Conservation (phyloP, 2,329 filamentous ascomycete genomes). For the Elsinoe australis region DNA sequence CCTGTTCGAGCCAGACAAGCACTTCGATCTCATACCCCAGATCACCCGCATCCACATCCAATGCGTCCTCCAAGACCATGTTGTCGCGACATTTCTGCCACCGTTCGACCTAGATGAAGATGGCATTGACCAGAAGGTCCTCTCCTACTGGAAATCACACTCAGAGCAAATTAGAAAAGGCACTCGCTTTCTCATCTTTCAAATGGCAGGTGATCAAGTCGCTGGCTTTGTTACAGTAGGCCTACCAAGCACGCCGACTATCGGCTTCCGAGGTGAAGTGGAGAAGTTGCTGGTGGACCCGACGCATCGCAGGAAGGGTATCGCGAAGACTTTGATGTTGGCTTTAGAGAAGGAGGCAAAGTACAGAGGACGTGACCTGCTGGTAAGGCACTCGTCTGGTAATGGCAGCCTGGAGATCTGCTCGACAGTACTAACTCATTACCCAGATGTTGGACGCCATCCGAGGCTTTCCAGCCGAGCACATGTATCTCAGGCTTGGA, state of each 20-base stretch:
- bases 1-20: slow-evolving; percentile 3
- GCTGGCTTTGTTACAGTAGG: slow-evolving; percentile 51
- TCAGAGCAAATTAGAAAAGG: slow-evolving; percentile 43
- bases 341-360: slow-evolving; percentile 50
- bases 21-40: slow-evolving; percentile 49
- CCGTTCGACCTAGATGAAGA: slow-evolving; percentile 45
- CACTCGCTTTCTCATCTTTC: slow-evolving; percentile 43
- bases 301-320: slow-evolving; percentile 44
- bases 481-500: slow-evolving; percentile 49
- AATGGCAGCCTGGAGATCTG: too few relatives aligned
- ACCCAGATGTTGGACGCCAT: slow-evolving; percentile 48
- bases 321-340: slow-evolving; percentile 45
- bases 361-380: slow-evolving; percentile 42
- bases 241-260: slow-evolving; percentile 49
- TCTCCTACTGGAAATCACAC: slow-evolving; percentile 50
- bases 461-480: slow-evolving; percentile 46
- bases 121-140: slow-evolving; percentile 36
- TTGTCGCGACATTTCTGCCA: slow-evolving; percentile 53
- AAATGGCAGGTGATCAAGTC: slow-evolving; percentile 29
- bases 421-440: too few relatives aligned
- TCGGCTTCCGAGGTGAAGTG: slow-evolving; percentile 47
- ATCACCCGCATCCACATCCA: slow-evolving; percentile 52
- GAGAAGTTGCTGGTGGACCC: slow-evolving; percentile 53
- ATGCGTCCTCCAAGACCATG: slow-evolving; percentile 52
- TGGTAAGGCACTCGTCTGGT: slow-evolving; percentile 46